Evolutionary conservation across 169 alveolate genomes (phyloP).

Genomic region (Cryptosporidium meleagridis): DNA sequence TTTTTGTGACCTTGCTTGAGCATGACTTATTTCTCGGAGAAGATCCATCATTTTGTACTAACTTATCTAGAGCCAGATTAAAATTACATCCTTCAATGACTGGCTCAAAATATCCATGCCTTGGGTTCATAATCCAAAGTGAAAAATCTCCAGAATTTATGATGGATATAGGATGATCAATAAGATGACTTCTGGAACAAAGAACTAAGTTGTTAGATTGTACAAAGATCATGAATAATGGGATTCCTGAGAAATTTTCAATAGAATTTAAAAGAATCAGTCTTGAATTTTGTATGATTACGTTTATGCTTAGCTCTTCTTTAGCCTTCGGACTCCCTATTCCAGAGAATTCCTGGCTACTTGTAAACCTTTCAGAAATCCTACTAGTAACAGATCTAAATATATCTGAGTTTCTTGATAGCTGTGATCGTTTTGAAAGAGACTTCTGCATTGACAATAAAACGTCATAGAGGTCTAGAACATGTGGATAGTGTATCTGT

Average conservation of each 20-base stretch:
- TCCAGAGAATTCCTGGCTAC: not conserved
- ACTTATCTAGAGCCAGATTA: conserved; percentile 8
- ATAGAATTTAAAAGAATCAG: conserved; percentile 38
- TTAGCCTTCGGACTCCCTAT: not conserved
- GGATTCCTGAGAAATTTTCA: conserved; percentile 10
- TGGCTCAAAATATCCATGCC: conserved; percentile 70
- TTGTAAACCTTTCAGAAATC: not conserved
- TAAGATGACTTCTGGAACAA: not conserved
- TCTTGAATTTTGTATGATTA: conserved; percentile 42
- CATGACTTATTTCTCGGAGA: conserved; percentile 28
- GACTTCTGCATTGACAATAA: not conserved
- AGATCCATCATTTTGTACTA: not conserved
- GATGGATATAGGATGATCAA: not conserved
- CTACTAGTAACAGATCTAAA: not conserved
- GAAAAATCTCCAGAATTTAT: conserved; percentile 35
- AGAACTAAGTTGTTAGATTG: conserved; percentile 15
- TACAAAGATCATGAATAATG: conserved; percentile 31
- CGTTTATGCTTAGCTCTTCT: conserved; percentile 7
- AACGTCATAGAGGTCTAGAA: not conserved
- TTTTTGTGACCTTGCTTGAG: not conserved
- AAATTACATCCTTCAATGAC: conserved; percentile 49
- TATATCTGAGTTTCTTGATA: not conserved
- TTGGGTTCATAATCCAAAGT: conserved; percentile 57
- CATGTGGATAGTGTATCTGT: conserved; percentile 13
- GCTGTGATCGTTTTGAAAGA: not conserved